Evolutionary conservation across 2,329 filamentous ascomycete species (phyloP).

Genomic region (Tolypocladium pustulatum): DNA sequence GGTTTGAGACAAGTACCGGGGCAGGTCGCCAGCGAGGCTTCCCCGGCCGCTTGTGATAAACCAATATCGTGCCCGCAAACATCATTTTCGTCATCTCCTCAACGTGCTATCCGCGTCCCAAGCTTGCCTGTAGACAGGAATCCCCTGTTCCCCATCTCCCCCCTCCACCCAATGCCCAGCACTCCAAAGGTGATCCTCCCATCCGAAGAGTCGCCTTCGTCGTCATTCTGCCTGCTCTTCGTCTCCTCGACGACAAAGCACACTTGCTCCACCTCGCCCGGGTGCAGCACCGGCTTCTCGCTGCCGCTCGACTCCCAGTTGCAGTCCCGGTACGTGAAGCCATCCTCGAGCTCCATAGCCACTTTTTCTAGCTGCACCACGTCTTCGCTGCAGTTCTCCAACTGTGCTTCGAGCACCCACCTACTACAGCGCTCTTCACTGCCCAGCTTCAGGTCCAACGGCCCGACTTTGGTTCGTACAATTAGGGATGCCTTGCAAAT

Average conservation of each 20-base stretch:
- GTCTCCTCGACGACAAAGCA: slow-evolving; percentile 48
- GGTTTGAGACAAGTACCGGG: not conserved
- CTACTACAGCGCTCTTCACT: slow-evolving; percentile 20
- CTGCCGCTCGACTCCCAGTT: slow-evolving; percentile 41
- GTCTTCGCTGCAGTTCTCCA: slow-evolving; percentile 88
- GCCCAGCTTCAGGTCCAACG: slow-evolving; percentile 28
- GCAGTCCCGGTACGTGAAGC: slow-evolving; percentile 40
- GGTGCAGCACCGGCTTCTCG: slow-evolving; percentile 45
- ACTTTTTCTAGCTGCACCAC: slow-evolving; percentile 67
- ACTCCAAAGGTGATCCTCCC: slow-evolving; percentile 63
- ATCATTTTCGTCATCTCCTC: slow-evolving; percentile 6
- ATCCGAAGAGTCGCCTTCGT: slow-evolving; percentile 29
- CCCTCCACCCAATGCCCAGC: slow-evolving; percentile 78
- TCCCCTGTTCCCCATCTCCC: slow-evolving; percentile 80
- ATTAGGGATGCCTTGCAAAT: slow-evolving; percentile 83
- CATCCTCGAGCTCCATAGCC: slow-evolving; percentile 40
- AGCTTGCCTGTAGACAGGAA: slow-evolving; percentile 81
- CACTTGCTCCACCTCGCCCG: slow-evolving; percentile 55
- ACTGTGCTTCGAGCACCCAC: slow-evolving; percentile 83
- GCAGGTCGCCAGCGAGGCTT: not conserved
- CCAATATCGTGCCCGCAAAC: too few relatives aligned
- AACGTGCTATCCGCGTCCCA: slow-evolving; percentile 34
- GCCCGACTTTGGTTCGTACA: slow-evolving; percentile 79
- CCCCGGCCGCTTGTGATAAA: not conserved
- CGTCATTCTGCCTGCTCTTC: slow-evolving; percentile 19